Evolutionary conservation across 2,329 filamentous ascomycete genomes (phyloP).

Genomic region (Epichloe baconii): DNA sequence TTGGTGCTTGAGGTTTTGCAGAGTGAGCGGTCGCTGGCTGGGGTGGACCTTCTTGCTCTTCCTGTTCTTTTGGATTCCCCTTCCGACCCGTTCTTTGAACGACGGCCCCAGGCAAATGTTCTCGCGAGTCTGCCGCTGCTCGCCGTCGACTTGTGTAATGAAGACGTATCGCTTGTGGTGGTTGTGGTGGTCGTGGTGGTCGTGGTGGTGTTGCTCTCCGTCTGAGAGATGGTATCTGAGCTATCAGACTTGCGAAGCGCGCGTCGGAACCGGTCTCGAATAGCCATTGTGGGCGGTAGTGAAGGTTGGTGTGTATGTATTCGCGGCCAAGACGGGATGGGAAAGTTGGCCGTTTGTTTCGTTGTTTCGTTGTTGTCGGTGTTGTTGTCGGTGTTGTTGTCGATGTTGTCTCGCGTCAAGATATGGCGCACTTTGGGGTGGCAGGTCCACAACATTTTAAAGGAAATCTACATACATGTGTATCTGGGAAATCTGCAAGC

Average conservation of each 20-base stretch:
- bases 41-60: conserved; percentile 25
- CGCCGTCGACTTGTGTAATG: conserved; percentile 16
- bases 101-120: conserved; percentile 18
- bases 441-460: conserved; percentile 3
- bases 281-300: conserved; percentile 21
- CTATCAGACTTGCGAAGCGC: conserved; percentile 24
- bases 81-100: conserved; percentile 8
- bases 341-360: not conserved
- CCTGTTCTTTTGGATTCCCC: conserved; percentile 11
- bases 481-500: not conserved
- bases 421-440: conserved; percentile 1
- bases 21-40: conserved; percentile 31
- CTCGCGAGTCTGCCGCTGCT: conserved; percentile 17
- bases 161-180: conserved; percentile 17
- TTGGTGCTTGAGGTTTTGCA: conserved; percentile 32
- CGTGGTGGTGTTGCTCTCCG: conserved; percentile 18
- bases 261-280: conserved; percentile 29
- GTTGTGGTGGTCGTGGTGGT: conserved; percentile 11
- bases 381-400: not conserved
- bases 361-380: not conserved
- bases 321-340: too few relatives aligned
- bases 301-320: not conserved
- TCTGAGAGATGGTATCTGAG: conserved; percentile 19
- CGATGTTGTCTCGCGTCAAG: too few relatives aligned
- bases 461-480: too few relatives aligned